Conservation (phyloP, 305 asterid genomes). For the Solanum hybrid region DNA sequence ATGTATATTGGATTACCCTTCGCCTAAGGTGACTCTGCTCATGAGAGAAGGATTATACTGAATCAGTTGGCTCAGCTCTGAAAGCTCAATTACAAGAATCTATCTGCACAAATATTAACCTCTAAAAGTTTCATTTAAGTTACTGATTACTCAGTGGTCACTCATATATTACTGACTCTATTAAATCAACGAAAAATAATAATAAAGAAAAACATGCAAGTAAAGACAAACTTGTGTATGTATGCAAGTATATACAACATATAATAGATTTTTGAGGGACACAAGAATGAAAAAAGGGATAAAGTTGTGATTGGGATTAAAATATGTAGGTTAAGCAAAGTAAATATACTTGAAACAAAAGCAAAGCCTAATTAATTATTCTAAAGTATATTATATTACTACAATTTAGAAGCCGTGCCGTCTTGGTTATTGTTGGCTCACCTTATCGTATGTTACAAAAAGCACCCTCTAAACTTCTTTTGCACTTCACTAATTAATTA, state of each 20-base stretch:
- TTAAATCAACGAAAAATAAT: background rate
- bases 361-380: background rate
- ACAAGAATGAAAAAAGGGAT: background rate
- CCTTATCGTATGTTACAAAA: background rate
- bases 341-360: background rate
- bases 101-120: background rate
- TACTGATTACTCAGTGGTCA: background rate
- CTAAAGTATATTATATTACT: background rate
- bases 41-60: background rate
- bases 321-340: background rate
- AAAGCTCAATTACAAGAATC: background rate
- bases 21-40: background rate
- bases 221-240: background rate
- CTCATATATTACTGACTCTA: background rate
- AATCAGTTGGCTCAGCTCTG: background rate
- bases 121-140: background rate
- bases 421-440: conserved; percentile 26
- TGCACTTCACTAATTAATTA: conserved; percentile 16
- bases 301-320: background rate
- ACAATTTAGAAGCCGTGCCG: conserved; percentile 28
- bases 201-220: background rate
- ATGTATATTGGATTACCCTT: background rate
- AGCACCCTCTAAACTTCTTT: conserved; percentile 19
- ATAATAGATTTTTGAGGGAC: background rate
- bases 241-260: background rate